Evolutionary conservation across 2,329 filamentous ascomycete species (phyloP), one percentile per base, ranked within the genome.

Genomic region (Ploettnerulaceae sp.): DNA sequence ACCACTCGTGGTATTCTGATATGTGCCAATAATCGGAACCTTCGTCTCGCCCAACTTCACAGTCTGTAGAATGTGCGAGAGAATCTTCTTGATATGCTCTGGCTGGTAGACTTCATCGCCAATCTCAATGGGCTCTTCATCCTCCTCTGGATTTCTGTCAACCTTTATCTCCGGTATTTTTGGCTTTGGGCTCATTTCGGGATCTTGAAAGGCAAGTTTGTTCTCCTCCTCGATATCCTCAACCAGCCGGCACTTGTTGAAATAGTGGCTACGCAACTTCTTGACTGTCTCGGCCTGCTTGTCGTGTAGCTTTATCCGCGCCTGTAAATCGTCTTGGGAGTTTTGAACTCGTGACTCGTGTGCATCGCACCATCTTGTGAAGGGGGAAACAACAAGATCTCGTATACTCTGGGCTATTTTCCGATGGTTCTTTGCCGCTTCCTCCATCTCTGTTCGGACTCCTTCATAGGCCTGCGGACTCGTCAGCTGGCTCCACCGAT

Each of bases 211-310:
- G 29, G 90, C 93, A 45, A 98, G 77, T 69, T 98, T 97, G 67
- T 96, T 95, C 72, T 98, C 94, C 69, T 98, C 93, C 66, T 98
- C 93, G 51, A 97, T 71, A 64, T 98, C 93, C 66, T 98, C 94
- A 5, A 97, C 85, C 52, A 96, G 73, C 39, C 94, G 84, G 66
- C 93, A 98, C 70, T 97, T 98, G 74, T 97, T 98, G 77, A 97
- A 97, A 70, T 98, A 98, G 59, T 88, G 86, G 67, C 87, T 95
- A 55, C 93, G 82, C 59, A 96, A 79, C 70, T 97, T 97, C 75
- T 89, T 89, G 52, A 95, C 89, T 15, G 78, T 68, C 53, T 98
- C 93, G 48, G 86, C 84, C 67, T 98, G 94, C 57, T 86, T 87
- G 64, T 95, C 89, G 67, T 97, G 89, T 52, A 86, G 79, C 72